Percentiles rank a stretch among this genome's conserved stretches.
Evolutionary conservation across 2,329 filamentous ascomycete genomes (phyloP).

Genomic region (Simplicillium aogashimaense): DNA sequence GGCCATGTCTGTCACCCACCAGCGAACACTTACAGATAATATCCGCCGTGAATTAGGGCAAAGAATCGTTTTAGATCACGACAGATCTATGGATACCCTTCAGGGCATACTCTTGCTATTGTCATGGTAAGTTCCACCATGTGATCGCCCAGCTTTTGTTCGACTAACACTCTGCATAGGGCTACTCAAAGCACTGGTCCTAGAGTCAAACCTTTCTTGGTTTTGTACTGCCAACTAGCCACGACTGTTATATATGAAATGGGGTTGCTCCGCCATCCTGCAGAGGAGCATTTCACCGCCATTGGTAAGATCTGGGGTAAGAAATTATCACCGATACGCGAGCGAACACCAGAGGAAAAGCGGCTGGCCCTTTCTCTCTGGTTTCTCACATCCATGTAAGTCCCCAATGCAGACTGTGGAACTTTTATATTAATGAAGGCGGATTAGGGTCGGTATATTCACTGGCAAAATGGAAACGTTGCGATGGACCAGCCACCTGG

Average conservation of each 20-base stretch:
- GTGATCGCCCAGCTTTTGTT: conserved; percentile 3
- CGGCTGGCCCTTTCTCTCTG: conserved; percentile 39
- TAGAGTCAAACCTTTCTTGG: conserved; percentile 30
- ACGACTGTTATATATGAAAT: conserved; percentile 34
- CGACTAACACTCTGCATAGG: too few species aligned
- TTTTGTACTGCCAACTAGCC: conserved; percentile 31
- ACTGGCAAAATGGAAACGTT: conserved; percentile 39
- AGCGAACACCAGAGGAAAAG: conserved; percentile 37
- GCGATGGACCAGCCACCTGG: conserved; percentile 48
- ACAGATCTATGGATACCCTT: conserved; percentile 41
- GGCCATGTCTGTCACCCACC: conserved; percentile 28
- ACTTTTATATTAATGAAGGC: background rate
- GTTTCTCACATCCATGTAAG: conserved; percentile 25
- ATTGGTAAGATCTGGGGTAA: conserved; percentile 23
- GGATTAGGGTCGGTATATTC: conserved; percentile 22
- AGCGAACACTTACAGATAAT: conserved; percentile 26
- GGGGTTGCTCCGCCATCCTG: conserved; percentile 27
- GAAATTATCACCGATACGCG: conserved; percentile 15
- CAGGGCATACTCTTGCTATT: conserved; percentile 36
- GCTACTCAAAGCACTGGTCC: conserved; percentile 25
- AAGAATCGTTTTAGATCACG: conserved; percentile 35
- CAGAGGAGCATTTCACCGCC: conserved; percentile 23
- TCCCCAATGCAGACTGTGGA: conserved; percentile 2
- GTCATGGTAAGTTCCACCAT: conserved; percentile 27
- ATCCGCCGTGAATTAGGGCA: conserved; percentile 33